These are phyloP conservation scores for Inga laurina DNA, from an alignment of 306 rosid genomes.

Conservation along the genomic window DNA sequence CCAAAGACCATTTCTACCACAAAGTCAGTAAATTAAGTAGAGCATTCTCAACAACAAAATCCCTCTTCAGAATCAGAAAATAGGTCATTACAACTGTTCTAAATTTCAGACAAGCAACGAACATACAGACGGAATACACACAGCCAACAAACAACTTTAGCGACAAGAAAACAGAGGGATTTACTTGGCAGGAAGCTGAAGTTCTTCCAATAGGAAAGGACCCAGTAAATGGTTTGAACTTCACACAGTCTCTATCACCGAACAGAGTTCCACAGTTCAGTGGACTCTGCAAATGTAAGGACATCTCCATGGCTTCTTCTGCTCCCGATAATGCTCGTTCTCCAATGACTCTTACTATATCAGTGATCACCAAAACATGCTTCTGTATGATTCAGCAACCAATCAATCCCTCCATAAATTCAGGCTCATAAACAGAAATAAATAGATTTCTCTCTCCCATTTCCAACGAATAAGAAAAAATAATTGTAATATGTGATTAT, in stretches of 20 bases:
- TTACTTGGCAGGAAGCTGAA: constrained; percentile 40
- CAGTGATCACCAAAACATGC: constrained; percentile 8
- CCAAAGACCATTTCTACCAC: not conserved
- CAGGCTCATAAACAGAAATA: constrained; percentile 3
- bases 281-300: constrained; percentile 49
- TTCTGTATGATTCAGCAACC: constrained; percentile 12
- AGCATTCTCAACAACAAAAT: constrained; percentile 14
- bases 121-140: not conserved
- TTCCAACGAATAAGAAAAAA: not conserved
- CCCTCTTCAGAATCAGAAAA: not conserved
- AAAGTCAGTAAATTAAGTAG: not conserved
- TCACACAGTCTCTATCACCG: constrained; percentile 40
- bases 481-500: constrained; percentile 4
- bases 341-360: not conserved
- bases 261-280: constrained; percentile 44
- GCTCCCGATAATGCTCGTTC: not conserved
- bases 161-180: not conserved
- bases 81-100: not conserved
- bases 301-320: constrained; percentile 48
- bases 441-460: not conserved
- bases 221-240: constrained; percentile 46
- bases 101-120: constrained; percentile 9
- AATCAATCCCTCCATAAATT: constrained; percentile 23
- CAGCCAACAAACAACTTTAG: not conserved
- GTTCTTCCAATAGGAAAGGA: constrained; percentile 40